Percentiles rank a stretch among this genome's conserved stretches.
Evolutionary conservation across 192 early-diverging fungal species (phyloP).

Genomic region (Entrophospora sp.): DNA sequence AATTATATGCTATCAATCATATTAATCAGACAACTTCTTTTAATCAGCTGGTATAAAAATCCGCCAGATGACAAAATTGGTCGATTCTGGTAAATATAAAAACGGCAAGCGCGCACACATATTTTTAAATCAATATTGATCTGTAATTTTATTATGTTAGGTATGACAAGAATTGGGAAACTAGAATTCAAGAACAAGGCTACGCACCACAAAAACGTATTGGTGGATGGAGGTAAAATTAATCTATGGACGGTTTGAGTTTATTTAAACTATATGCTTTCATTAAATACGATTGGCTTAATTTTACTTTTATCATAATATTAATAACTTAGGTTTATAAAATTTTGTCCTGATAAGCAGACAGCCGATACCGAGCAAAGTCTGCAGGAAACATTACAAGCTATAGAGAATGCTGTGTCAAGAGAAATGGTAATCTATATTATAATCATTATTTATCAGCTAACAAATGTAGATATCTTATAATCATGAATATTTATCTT

Average conservation of each 20-base stretch:
- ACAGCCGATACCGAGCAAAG: background rate
- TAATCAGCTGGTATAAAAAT: constrained; percentile 30
- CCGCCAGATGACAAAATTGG: constrained; percentile 31
- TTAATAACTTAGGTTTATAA: background rate
- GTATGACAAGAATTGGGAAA: constrained; percentile 1
- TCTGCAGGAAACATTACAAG: background rate
- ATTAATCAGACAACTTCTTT: constrained; percentile 21
- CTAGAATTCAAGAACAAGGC: background rate
- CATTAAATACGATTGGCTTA: too few relatives aligned
- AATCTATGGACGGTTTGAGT: too few relatives aligned
- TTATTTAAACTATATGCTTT: too few relatives aligned
- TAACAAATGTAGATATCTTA: too few relatives aligned
- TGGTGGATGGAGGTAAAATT: constrained; percentile 1
- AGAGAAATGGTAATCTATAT: background rate
- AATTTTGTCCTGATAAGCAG: background rate
- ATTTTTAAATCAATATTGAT: background rate
- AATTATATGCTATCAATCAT: background rate
- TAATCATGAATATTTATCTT: too few relatives aligned
- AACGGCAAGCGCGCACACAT: too few relatives aligned
- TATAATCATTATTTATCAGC: background rate
- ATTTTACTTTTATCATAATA: too few relatives aligned
- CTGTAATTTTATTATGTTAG: background rate
- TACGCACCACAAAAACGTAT: background rate
- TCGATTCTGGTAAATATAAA: constrained; percentile 32
- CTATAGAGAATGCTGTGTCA: background rate